Base-by-base conservation (phyloP, 148 eudicot genomes). In the Limonium bicolor region DNA sequence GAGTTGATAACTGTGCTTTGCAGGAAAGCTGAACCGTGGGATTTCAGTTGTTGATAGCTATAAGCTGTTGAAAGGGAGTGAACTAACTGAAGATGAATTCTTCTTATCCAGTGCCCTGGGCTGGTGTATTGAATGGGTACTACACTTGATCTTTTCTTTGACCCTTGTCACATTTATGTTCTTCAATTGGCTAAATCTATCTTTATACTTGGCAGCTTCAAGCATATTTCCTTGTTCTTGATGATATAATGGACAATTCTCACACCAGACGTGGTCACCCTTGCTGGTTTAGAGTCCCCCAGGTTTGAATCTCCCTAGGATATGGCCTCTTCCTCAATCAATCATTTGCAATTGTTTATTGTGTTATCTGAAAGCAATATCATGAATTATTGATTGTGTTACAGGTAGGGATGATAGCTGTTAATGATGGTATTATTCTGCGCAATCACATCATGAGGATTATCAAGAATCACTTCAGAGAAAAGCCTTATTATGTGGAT, bases 71-170 rank as follows among this genome's bases (percentile, higher is more conserved):
- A 69, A 77, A 55, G 94, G 82, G 61, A 38, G 63, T 37, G 88
- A 78, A 31, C 57, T 80, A 40, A 71, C 70, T n/a, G 76, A 80
- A 32, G 93, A 85, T 20, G 99, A 90, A 61, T 45, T 80, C 18
- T 85, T 90, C 66, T 88, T 66, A 36, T 70, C 99, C 26, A 65
- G 73, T 46, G 72, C 93, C 24, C 99, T 90, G 26, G 99, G 99
- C 30, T 90, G 99, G 99, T 90, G 93, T 59, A 71, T 90, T 64
- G 99, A 90, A 71, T 90, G 99, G 97, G 97, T 90, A 84, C 35
- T 59, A 25, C 55, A 28, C 32, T n/a, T n/a, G n/a, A n/a, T n/a
- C n/a, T n/a, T n/a, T n/a, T n/a, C n/a, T n/a, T n/a, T n/a, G n/a
- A n/a, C n/a, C 36, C 13, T 26, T 9, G 6, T 0, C 32, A 6